These are phyloP conservation scores for Sporothrix dimorphospora DNA, from an alignment of 2,329 filamentous ascomycete genomes.

Conservation along the genomic window DNA sequence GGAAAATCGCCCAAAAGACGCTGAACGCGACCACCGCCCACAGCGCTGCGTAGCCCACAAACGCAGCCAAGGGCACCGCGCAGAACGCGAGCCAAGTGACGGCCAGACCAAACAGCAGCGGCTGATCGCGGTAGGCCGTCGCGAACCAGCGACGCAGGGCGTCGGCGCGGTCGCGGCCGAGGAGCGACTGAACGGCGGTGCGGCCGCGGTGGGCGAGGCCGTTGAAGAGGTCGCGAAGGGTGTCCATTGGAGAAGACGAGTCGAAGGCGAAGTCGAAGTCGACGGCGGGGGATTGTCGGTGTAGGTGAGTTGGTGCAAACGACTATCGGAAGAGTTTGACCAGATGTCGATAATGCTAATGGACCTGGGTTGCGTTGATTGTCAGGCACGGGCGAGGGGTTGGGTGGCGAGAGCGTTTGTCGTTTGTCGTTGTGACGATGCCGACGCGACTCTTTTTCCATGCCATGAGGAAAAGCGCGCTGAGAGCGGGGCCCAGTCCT, in stretches of 20 bases:
- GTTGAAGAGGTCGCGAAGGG: constrained; percentile 12
- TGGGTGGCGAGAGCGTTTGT: neutral
- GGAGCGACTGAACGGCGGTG: neutral
- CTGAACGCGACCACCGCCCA: constrained; percentile 30
- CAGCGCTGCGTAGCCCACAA: constrained; percentile 28
- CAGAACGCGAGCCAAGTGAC: constrained; percentile 26
- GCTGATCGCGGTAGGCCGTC: constrained; percentile 23
- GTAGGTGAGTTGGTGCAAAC: too few relatives aligned
- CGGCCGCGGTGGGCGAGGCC: constrained; percentile 11
- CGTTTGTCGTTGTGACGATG: neutral
- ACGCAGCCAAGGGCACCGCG: constrained; percentile 28
- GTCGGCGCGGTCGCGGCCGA: constrained; percentile 26
- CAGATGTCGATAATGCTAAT: too few relatives aligned
- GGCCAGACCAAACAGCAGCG: constrained; percentile 26
- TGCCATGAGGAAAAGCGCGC: neutral
- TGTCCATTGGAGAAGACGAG: neutral
- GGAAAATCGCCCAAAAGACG: constrained; percentile 31
- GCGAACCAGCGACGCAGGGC: constrained; percentile 20
- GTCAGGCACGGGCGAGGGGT: too few relatives aligned
- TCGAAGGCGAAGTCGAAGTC: neutral
- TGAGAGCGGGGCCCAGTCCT: too few relatives aligned
- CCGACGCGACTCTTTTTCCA: neutral
- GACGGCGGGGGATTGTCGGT: too few relatives aligned
- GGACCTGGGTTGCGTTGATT: too few relatives aligned
- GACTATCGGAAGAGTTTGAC: too few relatives aligned